A percentile compares a stretch with the other conserved stretches of the same genome.
These are phyloP conservation scores for Tarenaya hassleriana DNA, from an alignment of 345 rosid genomes.

Conservation along the genomic window DNA sequence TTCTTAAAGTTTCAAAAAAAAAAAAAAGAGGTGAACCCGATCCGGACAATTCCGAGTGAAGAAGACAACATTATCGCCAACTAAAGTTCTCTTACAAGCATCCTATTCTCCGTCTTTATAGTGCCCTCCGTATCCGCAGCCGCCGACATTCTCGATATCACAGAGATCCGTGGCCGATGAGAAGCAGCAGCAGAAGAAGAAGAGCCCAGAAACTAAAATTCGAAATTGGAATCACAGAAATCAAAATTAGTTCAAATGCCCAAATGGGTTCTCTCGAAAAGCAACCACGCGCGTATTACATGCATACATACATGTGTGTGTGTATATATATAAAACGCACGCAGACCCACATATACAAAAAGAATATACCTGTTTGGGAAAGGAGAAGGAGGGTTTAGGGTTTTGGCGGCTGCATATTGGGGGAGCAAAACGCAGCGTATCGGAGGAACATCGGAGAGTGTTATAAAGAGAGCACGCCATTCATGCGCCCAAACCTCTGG, in stretches of 20 bases:
- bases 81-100: conserved; percentile 54
- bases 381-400: conserved; percentile 29
- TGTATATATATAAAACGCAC: neutral
- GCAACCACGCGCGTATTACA: neutral
- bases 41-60: neutral
- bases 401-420: conserved; percentile 23
- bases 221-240: neutral
- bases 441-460: conserved; percentile 36
- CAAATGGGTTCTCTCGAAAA: conserved; percentile 8
- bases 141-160: conserved; percentile 56
- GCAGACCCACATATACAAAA: neutral
- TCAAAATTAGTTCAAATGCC: conserved; percentile 1
- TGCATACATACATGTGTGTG: neutral
- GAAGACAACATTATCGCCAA: neutral
- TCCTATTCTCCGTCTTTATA: conserved; percentile 50
- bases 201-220: neutral
- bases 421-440: conserved; percentile 45
- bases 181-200: conserved; percentile 30
- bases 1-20: neutral
- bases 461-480: conserved; percentile 41
- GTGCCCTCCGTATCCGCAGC: conserved; percentile 59
- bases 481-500: conserved; percentile 14
- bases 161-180: conserved; percentile 35
- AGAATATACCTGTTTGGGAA: conserved; percentile 26
- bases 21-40: neutral